Evolutionary conservation across 78 protist species (phyloP), one percentile per base, ranked within the genome.

Genomic region (Guillardia theta): DNA sequence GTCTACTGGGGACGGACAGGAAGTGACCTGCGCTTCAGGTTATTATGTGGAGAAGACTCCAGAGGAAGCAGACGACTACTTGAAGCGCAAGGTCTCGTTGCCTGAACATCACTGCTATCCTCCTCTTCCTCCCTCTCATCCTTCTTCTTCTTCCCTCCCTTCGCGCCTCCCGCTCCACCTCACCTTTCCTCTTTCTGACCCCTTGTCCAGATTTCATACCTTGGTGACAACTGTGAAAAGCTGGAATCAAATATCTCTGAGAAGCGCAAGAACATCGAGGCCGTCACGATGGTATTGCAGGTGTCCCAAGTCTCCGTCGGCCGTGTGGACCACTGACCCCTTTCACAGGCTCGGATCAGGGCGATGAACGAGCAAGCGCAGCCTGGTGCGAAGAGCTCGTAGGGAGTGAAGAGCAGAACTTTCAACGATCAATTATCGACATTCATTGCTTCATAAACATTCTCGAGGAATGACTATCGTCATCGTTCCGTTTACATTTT

Each of bases 281-380:
- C 83, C 41, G 83, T 70, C 10, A 70, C 83, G 3, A 70, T 70
- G 83, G 83, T 70, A 36, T 36, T 70, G 83, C 83, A 70, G 83
- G 83, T 70, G 27, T 30, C 6, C 70, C 6, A 98, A 30, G 83
- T 70, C 64, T 6, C 12, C 83, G 44, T n/a, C 62, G 62, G 37
- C 9, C 54, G 0, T 98, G 99, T 0, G 97, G 97, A 36, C 99
- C 98, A 0, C 99, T 99, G 41, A 99, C 98, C 22, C 99, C 96
- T 30, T 70, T 22, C 62, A 53, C 62, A 12, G 12, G 62, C 18
- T 53, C 62, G 62, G 18, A 12, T 53, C 62, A 53, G 33, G 33
- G 18, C 62, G 33, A 53, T 53, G 33, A 53, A 18, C 33, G 62
- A 12, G 18, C 62, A 53, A 12, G 33, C 62, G 62, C 18, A 53